phyloP scores from a whole-genome alignment of 2,329 filamentous ascomycete genomes.

The Stachybotrys chartarum region DNA sequence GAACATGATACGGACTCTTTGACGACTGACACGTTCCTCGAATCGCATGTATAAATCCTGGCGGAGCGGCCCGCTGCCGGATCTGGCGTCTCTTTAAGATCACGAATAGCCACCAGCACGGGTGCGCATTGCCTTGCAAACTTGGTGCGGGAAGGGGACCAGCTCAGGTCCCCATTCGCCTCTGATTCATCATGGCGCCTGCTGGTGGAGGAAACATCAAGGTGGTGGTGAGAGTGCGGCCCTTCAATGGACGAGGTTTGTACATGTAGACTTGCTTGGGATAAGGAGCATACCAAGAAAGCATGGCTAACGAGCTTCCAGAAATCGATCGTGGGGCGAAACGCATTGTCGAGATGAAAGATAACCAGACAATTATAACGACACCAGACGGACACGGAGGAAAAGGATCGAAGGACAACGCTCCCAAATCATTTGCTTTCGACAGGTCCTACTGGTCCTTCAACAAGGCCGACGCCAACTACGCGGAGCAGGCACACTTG shows the following conservation, averaged over 20 bases:
- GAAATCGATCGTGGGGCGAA: slow-evolving; percentile 86
- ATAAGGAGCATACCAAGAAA: slow-evolving; percentile 8
- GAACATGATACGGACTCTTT: background rate
- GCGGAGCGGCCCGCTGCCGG: background rate
- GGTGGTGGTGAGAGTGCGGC: slow-evolving; percentile 94
- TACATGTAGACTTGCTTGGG: slow-evolving; percentile 5
- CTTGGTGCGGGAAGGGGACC: slow-evolving; percentile 22
- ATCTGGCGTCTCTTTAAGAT: background rate
- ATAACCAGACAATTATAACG: slow-evolving; percentile 77
- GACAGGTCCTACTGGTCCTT: slow-evolving; percentile 99
- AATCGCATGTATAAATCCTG: background rate
- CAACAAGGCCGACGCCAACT: slow-evolving; percentile 70
- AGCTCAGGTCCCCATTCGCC: slow-evolving; percentile 25
- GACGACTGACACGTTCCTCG: background rate
- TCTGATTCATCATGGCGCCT: slow-evolving; percentile 28
- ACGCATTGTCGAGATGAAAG: slow-evolving; percentile 98
- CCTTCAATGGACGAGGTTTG: slow-evolving; percentile 91
- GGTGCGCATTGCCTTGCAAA: slow-evolving; percentile 19
- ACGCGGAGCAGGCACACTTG: slow-evolving; percentile 83
- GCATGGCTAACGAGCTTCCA: slow-evolving; percentile 28
- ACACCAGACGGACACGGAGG: slow-evolving; percentile 56
- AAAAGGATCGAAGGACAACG: slow-evolving; percentile 64
- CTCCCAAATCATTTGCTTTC: slow-evolving; percentile 84
- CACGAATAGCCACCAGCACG: slow-evolving; percentile 7
- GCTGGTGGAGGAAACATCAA: slow-evolving; percentile 94